Base-by-base conservation (phyloP, 2,329 filamentous ascomycete genomes). In the Ophiognomonia clavigignenti-juglandacearum region DNA sequence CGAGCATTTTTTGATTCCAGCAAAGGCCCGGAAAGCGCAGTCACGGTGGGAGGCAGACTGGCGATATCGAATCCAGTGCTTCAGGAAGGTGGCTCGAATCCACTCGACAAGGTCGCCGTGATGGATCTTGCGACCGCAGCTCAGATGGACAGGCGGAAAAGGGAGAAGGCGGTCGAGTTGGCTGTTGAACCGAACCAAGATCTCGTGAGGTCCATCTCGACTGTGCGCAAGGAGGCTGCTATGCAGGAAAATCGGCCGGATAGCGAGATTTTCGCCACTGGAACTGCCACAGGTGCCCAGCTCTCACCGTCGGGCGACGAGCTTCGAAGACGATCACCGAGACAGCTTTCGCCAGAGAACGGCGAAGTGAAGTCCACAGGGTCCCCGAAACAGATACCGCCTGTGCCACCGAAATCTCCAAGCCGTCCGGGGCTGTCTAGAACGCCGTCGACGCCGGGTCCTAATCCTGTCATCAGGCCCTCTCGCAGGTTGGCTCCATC, bases 61-160 rank as follows among this genome's bases (percentile, higher is more conserved):
- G 56, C 58, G 4, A 80, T 80, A 27, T 79, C 76, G 10, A 64
- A 67, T 11, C 77, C 77, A 1, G 67, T 80, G 29, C 54, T 76
- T 11, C 61, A 66, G 50, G 52, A 61, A 32, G 58, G 66, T 19
- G 64, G 63, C 20, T 54, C 60, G 18, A 73, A 68, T 44, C 67
- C 74, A 0, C 56, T 72, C 32, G 63, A 62, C 42, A 73, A 67
- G 53, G 73, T 75, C 16, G 57, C 68, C 6, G 78, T 74, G 0
- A 63, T 78, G 24, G 75, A 75, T 44, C 62, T 80, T 27, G 65
- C 67, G 9, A 72, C 71, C 1, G 76, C 77, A 2, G 71, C 67
- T 1, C 64, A 56, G 49, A 68, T 70, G 13, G 74, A 80, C 36
- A 69, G 59, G 50, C 65, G 73, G 43, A 66, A 70, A 40, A 64